Conservation (phyloP, 768 basidiomycete genomes). For the Cytidiella melzeri region DNA sequence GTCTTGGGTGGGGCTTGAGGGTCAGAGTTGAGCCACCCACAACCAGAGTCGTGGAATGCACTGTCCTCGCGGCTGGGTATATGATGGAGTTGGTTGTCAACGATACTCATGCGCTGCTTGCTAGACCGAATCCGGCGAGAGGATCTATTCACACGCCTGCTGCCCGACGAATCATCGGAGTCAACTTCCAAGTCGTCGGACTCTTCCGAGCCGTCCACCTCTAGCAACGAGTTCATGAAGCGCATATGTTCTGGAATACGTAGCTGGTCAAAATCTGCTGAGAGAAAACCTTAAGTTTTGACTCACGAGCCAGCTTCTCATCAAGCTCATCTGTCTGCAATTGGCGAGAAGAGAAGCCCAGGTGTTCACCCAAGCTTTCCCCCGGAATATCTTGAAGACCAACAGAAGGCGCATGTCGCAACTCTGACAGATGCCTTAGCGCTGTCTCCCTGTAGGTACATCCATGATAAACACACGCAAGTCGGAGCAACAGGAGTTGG, state of each 20-base stretch:
- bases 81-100: slow-evolving; percentile 56
- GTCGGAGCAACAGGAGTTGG: not conserved
- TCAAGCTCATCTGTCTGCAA: slow-evolving; percentile 55
- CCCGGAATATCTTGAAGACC: slow-evolving; percentile 79
- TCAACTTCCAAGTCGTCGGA: slow-evolving; percentile 24
- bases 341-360: slow-evolving; percentile 52
- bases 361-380: slow-evolving; percentile 57
- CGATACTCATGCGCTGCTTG: slow-evolving; percentile 61
- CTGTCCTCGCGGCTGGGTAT: slow-evolving; percentile 37
- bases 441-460: slow-evolving; percentile 38
- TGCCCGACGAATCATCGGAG: slow-evolving; percentile 38
- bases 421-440: slow-evolving; percentile 48
- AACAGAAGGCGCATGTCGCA: slow-evolving; percentile 77
- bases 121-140: slow-evolving; percentile 24
- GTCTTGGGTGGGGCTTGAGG: not conserved
- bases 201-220: slow-evolving; percentile 23
- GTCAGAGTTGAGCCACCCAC: slow-evolving; percentile 10
- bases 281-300: not conserved
- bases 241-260: slow-evolving; percentile 50
- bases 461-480: slow-evolving; percentile 9
- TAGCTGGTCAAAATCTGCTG: not conserved
- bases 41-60: slow-evolving; percentile 26
- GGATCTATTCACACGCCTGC: slow-evolving; percentile 19
- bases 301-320: slow-evolving; percentile 65
- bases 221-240: slow-evolving; percentile 40